Evolutionary conservation across 768 basidiomycete genomes (phyloP).

Genomic region (Lactifluus subvellereus): DNA sequence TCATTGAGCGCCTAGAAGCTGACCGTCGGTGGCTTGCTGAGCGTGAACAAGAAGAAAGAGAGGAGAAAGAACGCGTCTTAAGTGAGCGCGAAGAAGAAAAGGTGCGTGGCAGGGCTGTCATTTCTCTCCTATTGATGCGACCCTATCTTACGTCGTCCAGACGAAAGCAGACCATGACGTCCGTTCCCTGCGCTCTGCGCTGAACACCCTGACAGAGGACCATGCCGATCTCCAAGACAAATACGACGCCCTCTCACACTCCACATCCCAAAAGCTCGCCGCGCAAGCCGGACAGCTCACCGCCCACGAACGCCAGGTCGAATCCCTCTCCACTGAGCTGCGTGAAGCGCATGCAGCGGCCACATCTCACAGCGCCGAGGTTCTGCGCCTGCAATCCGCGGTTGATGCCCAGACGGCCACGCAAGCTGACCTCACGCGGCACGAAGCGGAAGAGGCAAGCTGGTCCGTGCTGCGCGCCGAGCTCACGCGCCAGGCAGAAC

Average conservation of each 20-base stretch:
- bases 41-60: conserved; percentile 59
- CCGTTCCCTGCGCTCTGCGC: conserved; percentile 43
- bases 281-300: conserved; percentile 48
- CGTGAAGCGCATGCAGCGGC: conserved; percentile 38
- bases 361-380: conserved; percentile 36
- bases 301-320: conserved; percentile 41
- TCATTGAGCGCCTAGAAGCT: conserved; percentile 59
- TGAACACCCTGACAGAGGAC: conserved; percentile 49
- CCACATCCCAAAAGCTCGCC: conserved; percentile 44
- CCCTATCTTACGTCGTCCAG: conserved; percentile 29
- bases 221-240: conserved; percentile 57
- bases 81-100: conserved; percentile 49
- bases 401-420: conserved; percentile 41
- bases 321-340: conserved; percentile 46
- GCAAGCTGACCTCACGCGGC: conserved; percentile 31
- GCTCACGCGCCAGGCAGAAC: conserved; percentile 56
- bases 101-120: conserved; percentile 36
- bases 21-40: conserved; percentile 68
- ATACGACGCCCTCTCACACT: conserved; percentile 43
- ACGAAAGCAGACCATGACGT: conserved; percentile 46
- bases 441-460: conserved; percentile 44
- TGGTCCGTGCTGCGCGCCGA: conserved; percentile 65
- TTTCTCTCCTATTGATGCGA: neutral
- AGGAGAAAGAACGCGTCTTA: conserved; percentile 58
- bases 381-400: conserved; percentile 43